Percentiles rank a stretch among this genome's conserved stretches.
These are phyloP conservation scores for Castanopsis chinensis DNA, from an alignment of 306 rosid species.

Conservation along the genomic window DNA sequence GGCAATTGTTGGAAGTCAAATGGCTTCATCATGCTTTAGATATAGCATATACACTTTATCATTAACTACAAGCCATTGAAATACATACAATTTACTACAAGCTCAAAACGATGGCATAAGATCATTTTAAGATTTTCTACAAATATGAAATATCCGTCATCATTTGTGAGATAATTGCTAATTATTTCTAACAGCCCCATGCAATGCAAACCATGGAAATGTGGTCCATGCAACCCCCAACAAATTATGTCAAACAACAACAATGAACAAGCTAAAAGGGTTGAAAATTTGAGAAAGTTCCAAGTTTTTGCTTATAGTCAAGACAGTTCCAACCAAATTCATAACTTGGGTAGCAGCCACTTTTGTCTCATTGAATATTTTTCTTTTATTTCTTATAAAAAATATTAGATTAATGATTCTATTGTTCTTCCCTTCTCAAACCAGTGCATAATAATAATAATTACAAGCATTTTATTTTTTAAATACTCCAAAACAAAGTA, in stretches of 20 bases:
- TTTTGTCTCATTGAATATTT: not conserved
- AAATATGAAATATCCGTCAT: not conserved
- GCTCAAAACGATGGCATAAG: not conserved
- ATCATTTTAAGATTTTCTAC: not conserved
- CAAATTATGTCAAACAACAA: not conserved
- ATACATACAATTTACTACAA: not conserved
- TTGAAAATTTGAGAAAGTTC: not conserved
- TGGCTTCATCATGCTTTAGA: not conserved
- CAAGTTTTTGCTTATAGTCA: not conserved
- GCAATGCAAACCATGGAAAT: not conserved
- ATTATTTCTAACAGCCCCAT: not conserved
- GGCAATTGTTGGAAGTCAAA: too few species aligned
- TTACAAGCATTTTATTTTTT: not conserved
- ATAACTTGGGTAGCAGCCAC: not conserved
- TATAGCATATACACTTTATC: not conserved
- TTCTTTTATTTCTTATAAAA: not conserved
- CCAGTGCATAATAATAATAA: not conserved
- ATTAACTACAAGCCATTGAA: not conserved
- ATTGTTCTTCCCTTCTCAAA: not conserved
- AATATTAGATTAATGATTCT: not conserved
- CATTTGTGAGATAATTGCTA: not conserved
- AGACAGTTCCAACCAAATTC: not conserved
- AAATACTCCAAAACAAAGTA: not conserved
- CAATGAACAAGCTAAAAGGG: not conserved
- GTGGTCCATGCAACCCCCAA: not conserved